Evolutionary conservation across 2,329 filamentous ascomycete species (phyloP).

Genomic region (Verticillium isaacii): DNA sequence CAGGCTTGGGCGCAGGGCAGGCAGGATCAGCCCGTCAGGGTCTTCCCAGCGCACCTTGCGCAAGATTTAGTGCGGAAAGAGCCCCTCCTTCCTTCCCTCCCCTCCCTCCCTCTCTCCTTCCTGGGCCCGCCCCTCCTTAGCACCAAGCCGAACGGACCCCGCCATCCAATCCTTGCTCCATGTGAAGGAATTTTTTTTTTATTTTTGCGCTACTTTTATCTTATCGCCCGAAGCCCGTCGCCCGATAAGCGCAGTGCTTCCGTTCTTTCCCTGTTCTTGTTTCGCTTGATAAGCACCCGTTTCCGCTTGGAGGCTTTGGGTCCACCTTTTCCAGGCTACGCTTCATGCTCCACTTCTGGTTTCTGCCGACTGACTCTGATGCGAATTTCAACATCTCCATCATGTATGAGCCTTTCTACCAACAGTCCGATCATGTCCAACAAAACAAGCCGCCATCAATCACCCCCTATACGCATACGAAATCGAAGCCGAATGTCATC

Average conservation of each 20-base stretch:
- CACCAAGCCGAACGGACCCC: neutral
- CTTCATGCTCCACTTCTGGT: neutral
- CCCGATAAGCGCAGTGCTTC: neutral
- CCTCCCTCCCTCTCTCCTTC: neutral
- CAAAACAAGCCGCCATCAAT: too few relatives aligned
- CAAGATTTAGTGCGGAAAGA: neutral
- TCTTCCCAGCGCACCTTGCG: neutral
- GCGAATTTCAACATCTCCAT: neutral
- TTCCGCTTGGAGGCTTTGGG: neutral
- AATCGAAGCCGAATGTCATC: too few relatives aligned
- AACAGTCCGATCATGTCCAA: too few relatives aligned
- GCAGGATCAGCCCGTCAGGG: neutral
- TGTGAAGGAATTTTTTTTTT: conserved; percentile 13
- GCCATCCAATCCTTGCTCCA: conserved; percentile 11
- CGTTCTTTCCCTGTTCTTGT: neutral
- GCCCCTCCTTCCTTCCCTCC: neutral
- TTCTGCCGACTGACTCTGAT: neutral
- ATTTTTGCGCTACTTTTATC: conserved; percentile 7
- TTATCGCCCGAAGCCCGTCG: conserved; percentile 1
- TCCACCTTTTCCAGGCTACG: neutral
- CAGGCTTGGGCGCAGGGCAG: neutral
- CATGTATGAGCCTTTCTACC: neutral
- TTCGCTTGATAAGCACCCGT: neutral
- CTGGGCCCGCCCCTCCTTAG: neutral
- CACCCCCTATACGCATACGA: too few relatives aligned